Percentiles rank a stretch among this genome's conserved stretches.
Conservation (phyloP, 352 stramenopile species). For the Saprolegnia parasitica region DNA sequence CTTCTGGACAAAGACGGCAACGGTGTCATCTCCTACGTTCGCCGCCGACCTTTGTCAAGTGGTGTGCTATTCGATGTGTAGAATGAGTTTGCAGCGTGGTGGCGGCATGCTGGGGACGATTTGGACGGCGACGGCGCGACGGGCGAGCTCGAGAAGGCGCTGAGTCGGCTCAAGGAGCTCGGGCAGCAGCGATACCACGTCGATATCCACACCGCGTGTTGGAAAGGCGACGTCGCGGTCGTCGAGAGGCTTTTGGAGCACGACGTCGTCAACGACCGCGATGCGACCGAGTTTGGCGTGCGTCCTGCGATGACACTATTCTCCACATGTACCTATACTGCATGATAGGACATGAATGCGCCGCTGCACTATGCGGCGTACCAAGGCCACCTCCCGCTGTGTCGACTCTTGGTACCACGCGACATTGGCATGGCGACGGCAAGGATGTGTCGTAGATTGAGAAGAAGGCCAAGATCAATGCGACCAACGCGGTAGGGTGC, state of each 20-base stretch:
- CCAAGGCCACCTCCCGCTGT: slow-evolving; percentile 45
- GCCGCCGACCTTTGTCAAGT: neutral
- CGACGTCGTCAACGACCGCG: slow-evolving; percentile 42
- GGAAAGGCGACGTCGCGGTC: slow-evolving; percentile 43
- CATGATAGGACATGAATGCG: slow-evolving; percentile 46
- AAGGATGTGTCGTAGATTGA: slow-evolving; percentile 28
- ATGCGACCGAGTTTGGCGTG: slow-evolving; percentile 55
- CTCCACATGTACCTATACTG: neutral
- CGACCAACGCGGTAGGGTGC: slow-evolving; percentile 47
- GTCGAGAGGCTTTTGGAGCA: slow-evolving; percentile 41
- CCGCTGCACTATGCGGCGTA: slow-evolving; percentile 76
- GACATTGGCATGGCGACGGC: neutral
- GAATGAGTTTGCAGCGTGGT: slow-evolving; percentile 57
- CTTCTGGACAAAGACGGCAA: slow-evolving; percentile 51
- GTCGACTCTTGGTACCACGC: slow-evolving; percentile 40
- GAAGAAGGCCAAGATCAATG: slow-evolving; percentile 52
- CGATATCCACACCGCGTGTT: slow-evolving; percentile 62
- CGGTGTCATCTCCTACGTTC: slow-evolving; percentile 41
- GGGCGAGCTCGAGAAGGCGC: slow-evolving; percentile 44
- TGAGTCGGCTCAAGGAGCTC: slow-evolving; percentile 49
- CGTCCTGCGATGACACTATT: neutral
- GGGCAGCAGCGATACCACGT: slow-evolving; percentile 56
- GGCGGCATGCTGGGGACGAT: slow-evolving; percentile 36
- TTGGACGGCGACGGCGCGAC: slow-evolving; percentile 40
- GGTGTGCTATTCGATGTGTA: neutral